A percentile compares a stretch with the other conserved stretches of the same genome.
phyloP scores from a whole-genome alignment of 306 rosid species.

The Bauhinia variegata region DNA sequence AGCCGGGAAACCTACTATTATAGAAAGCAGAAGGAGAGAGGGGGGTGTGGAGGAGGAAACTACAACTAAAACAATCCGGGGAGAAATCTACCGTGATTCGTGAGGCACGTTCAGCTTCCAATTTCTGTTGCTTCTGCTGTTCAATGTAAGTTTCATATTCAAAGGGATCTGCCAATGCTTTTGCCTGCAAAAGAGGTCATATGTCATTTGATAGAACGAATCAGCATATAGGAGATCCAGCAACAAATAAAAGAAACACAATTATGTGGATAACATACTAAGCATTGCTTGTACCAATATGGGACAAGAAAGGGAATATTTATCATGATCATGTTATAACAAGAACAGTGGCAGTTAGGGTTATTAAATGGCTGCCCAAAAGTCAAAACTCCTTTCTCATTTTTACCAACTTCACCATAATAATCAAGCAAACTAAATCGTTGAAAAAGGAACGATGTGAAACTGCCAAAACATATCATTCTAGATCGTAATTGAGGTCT shows the following conservation, averaged over 20 bases:
- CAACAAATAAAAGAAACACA: slow-evolving; percentile 25
- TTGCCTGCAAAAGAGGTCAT: slow-evolving; percentile 66
- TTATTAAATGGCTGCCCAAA: neutral
- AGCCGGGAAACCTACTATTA: too few species aligned
- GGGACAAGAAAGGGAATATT: neutral
- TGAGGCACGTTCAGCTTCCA: slow-evolving; percentile 75
- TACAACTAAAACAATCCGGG: slow-evolving; percentile 18
- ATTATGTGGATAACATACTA: slow-evolving; percentile 12
- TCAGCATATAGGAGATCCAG: slow-evolving; percentile 1
- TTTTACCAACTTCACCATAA: slow-evolving; percentile 7
- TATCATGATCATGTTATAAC: neutral
- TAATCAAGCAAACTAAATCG: neutral
- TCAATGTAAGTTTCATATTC: slow-evolving; percentile 65
- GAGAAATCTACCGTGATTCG: slow-evolving; percentile 69
- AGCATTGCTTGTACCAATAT: slow-evolving; percentile 3
- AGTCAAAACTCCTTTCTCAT: too few species aligned
- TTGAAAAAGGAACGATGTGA: neutral
- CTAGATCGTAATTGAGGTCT: neutral
- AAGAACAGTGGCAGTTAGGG: neutral
- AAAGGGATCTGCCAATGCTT: slow-evolving; percentile 67
- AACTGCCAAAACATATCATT: neutral
- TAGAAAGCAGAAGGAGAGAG: neutral
- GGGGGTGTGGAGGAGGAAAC: too few species aligned
- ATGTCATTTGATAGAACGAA: slow-evolving; percentile 27
- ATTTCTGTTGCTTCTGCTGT: slow-evolving; percentile 63